A percentile compares a stretch with the other conserved stretches of the same genome.
These are phyloP conservation scores for Raphanus sativus DNA, from an alignment of 345 rosid genomes.

Conservation along the genomic window DNA sequence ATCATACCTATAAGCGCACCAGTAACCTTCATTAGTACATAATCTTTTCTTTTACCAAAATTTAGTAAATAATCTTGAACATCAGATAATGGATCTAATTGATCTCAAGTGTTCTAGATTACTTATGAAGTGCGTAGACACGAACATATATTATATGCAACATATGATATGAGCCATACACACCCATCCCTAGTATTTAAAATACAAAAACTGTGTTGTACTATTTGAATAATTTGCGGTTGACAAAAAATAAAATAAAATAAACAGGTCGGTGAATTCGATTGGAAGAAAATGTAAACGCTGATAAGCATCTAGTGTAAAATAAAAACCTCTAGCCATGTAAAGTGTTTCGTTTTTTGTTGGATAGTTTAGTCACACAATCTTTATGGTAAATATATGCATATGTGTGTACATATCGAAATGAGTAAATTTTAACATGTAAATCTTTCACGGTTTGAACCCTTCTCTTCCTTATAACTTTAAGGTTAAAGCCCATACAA, in stretches of 20 bases:
- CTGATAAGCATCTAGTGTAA: not conserved
- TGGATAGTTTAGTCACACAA: not conserved
- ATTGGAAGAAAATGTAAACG: not conserved
- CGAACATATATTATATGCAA: not conserved
- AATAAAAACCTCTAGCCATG: not conserved
- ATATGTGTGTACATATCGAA: not conserved
- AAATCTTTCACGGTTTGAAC: slow-evolving; percentile 16
- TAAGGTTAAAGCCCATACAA: slow-evolving; percentile 15
- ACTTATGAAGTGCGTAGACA: not conserved
- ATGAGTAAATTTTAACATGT: not conserved
- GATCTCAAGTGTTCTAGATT: not conserved
- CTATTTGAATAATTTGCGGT: not conserved
- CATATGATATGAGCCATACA: not conserved
- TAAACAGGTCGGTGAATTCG: not conserved
- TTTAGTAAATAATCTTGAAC: not conserved
- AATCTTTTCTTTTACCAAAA: not conserved
- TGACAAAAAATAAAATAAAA: not conserved
- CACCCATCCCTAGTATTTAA: not conserved
- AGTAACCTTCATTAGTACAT: not conserved
- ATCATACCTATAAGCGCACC: slow-evolving; percentile 54
- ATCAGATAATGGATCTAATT: not conserved
- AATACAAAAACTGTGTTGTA: not conserved
- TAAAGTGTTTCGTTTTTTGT: not conserved
- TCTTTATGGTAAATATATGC: not conserved
- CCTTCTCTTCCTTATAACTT: slow-evolving; percentile 1